These are phyloP conservation scores for Starmerella asiatica DNA, from an alignment of 805 yeast species.

Conservation along the genomic window DNA sequence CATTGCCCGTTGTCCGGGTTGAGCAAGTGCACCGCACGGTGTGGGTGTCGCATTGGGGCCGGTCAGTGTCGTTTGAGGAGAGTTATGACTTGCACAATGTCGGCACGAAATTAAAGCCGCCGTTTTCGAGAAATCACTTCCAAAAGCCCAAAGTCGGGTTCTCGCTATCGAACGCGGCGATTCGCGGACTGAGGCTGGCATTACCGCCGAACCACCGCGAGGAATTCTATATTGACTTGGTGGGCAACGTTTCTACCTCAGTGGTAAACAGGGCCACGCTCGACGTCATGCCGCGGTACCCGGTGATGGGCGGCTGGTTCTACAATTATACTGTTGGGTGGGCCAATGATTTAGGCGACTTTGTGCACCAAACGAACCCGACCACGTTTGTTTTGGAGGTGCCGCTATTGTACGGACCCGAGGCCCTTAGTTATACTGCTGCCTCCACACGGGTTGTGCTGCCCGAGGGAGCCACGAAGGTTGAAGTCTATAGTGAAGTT, in stretches of 20 bases:
- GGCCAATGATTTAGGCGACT: conserved; percentile 47
- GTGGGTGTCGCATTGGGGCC: conserved; percentile 83
- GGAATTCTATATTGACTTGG: conserved; percentile 72
- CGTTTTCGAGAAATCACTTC: conserved; percentile 69
- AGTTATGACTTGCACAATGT: conserved; percentile 65
- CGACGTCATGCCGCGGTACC: conserved; percentile 71
- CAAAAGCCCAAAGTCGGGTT: conserved; percentile 38
- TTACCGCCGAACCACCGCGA: conserved; percentile 43
- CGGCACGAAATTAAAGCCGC: conserved; percentile 49
- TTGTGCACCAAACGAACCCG: conserved; percentile 35
- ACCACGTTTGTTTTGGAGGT: conserved; percentile 47
- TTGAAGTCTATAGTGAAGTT: conserved; percentile 42
- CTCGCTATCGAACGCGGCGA: conserved; percentile 41
- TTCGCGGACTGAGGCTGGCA: conserved; percentile 47
- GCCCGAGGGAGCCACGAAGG: conserved; percentile 71
- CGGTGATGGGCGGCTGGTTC: conserved; percentile 93
- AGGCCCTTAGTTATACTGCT: conserved; percentile 46
- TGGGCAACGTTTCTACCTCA: conserved; percentile 84
- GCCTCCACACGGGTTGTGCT: conserved; percentile 51
- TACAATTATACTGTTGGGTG: conserved; percentile 95
- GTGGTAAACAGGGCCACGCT: conserved; percentile 28
- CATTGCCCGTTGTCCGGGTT: conserved; percentile 50
- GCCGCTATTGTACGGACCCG: conserved; percentile 62
- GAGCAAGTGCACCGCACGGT: conserved; percentile 52
- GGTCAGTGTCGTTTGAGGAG: conserved; percentile 65